Percentiles rank a stretch among this genome's conserved stretches.
These are phyloP conservation scores for Taphrina pruni DNA, from an alignment of 1,139 yeast genomes.

Conservation along the genomic window DNA sequence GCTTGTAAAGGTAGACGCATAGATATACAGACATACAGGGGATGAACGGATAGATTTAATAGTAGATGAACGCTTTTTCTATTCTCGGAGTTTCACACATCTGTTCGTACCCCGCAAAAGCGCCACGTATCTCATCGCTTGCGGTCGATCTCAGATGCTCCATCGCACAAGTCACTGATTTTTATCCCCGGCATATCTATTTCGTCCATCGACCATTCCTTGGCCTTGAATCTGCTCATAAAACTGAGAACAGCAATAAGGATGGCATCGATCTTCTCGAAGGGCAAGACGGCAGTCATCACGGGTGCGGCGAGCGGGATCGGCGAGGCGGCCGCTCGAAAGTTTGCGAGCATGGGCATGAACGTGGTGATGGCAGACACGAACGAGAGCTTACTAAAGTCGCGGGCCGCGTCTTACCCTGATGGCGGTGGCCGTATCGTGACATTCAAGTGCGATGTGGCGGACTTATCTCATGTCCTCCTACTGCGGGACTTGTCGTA, in stretches of 20 bases:
- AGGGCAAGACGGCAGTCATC: constrained; percentile 43
- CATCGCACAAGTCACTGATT: neutral
- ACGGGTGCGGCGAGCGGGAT: constrained; percentile 50
- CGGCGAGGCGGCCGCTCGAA: constrained; percentile 50
- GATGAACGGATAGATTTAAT: too few relatives aligned
- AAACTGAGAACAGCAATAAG: neutral
- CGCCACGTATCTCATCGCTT: constrained; percentile 10
- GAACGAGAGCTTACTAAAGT: constrained; percentile 44
- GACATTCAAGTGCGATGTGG: constrained; percentile 47
- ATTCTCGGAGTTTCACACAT: neutral
- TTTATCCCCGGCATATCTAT: neutral
- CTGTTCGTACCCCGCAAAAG: constrained; percentile 4
- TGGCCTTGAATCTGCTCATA: too few relatives aligned
- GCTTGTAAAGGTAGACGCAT: neutral
- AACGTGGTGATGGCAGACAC: constrained; percentile 49
- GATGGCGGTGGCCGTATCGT: constrained; percentile 44
- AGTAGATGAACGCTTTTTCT: too few relatives aligned
- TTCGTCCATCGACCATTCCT: too few relatives aligned
- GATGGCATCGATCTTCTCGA: constrained; percentile 20
- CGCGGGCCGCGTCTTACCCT: constrained; percentile 45
- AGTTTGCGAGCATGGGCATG: constrained; percentile 49
- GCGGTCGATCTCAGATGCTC: neutral
- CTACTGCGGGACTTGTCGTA: constrained; percentile 46
- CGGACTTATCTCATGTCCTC: constrained; percentile 45
- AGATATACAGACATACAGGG: neutral